These are phyloP conservation scores for Fonsecaea multimorphosa DNA, from an alignment of 2,329 filamentous ascomycete genomes.

Conservation along the genomic window DNA sequence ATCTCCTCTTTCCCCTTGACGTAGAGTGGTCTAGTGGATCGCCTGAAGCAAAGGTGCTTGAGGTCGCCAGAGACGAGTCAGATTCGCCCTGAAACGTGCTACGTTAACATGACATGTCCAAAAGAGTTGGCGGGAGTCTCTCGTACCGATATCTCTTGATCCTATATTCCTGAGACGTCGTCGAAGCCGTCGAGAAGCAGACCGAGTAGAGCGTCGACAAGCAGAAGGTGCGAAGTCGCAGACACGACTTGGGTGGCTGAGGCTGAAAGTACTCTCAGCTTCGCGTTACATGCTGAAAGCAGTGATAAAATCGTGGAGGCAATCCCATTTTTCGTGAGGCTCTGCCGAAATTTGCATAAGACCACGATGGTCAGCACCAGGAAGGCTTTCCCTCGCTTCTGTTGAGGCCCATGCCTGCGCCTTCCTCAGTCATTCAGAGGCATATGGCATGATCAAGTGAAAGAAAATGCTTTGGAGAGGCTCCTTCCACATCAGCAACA, in stretches of 20 bases:
- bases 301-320: not conserved
- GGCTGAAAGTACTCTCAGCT: not conserved
- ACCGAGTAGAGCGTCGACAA: not conserved
- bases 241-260: not conserved
- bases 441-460: not conserved
- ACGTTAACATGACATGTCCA: not conserved
- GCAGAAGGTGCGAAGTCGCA: not conserved
- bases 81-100: not conserved
- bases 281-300: not conserved
- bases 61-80: not conserved
- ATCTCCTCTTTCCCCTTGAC: not conserved
- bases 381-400: not conserved
- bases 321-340: not conserved
- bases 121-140: not conserved
- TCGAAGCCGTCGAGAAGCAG: not conserved
- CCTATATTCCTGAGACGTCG: not conserved
- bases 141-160: not conserved
- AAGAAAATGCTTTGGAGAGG: not conserved
- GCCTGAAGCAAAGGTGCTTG: not conserved
- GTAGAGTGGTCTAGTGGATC: not conserved
- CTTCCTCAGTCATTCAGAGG: not conserved
- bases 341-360: not conserved
- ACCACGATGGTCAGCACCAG: not conserved
- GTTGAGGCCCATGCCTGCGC: not conserved
- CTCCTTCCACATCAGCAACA: not conserved